phyloP scores from a whole-genome alignment of 2,329 filamentous ascomycete genomes.

The Macrophomina pseudophaseolina region DNA sequence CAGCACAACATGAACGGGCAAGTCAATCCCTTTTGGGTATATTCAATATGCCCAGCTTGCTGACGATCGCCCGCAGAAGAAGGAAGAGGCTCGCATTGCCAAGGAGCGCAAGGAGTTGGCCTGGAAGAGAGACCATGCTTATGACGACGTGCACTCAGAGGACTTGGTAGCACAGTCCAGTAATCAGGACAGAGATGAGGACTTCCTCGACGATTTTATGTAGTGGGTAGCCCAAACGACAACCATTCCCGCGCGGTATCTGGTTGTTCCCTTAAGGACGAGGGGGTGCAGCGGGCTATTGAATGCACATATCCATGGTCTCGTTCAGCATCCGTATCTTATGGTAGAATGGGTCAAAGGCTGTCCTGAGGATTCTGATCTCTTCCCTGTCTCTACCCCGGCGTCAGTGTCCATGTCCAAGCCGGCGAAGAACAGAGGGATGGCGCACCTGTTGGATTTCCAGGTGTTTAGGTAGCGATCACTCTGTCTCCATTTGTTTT shows the following conservation, averaged over 20 bases:
- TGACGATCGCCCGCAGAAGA: conserved; percentile 59
- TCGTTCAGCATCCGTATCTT: conserved; percentile 76
- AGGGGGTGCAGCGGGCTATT: not conserved
- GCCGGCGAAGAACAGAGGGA: not conserved
- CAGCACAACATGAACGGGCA: conserved; percentile 66
- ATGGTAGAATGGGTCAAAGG: conserved; percentile 69
- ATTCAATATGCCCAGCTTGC: not conserved
- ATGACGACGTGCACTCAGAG: conserved; percentile 88
- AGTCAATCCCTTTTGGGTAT: conserved; percentile 29
- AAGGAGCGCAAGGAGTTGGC: conserved; percentile 88
- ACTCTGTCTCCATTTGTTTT: conserved; percentile 33
- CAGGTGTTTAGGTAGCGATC: conserved; percentile 7
- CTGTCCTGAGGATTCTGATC: conserved; percentile 32
- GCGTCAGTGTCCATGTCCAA: not conserved
- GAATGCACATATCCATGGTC: conserved; percentile 68
- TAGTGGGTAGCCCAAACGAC: conserved; percentile 27
- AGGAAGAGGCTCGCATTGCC: conserved; percentile 73
- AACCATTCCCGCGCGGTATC: too few species aligned
- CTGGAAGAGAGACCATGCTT: conserved; percentile 96
- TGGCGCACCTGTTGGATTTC: conserved; percentile 11
- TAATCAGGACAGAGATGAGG: conserved; percentile 80
- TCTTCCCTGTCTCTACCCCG: not conserved
- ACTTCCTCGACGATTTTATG: conserved; percentile 95
- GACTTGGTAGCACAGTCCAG: conserved; percentile 77
- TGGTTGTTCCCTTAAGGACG: not conserved